phyloP scores from a whole-genome alignment of 371 early-diverging fungal genomes.

The Mortierella sp. region DNA sequence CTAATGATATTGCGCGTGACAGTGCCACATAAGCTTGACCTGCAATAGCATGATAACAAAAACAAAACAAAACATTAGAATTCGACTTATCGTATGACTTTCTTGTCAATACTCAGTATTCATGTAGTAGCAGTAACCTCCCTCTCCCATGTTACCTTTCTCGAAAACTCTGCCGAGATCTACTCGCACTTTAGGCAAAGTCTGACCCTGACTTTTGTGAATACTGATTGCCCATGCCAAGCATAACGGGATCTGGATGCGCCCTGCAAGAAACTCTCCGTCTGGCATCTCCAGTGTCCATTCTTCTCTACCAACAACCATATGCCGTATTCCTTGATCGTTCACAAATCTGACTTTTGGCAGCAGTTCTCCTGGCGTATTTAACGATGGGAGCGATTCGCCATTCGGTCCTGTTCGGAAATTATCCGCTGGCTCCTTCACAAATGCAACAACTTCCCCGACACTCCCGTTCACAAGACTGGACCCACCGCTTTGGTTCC shows the following conservation, averaged over 20 bases:
- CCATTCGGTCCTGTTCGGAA: constrained; percentile 11
- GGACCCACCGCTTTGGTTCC: constrained; percentile 52
- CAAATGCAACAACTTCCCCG: constrained; percentile 61
- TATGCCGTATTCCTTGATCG: constrained; percentile 23
- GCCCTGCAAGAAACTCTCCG: constrained; percentile 24
- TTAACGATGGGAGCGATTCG: constrained; percentile 16
- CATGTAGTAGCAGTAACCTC: no score
- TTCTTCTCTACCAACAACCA: constrained; percentile 40
- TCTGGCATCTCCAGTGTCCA: constrained; percentile 37
- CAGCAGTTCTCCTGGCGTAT: constrained; percentile 25
- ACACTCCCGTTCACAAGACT: constrained; percentile 71
- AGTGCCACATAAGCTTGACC: constrained; percentile 78
- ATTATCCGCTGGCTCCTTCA: constrained; percentile 12
- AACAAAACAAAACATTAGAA: constrained; percentile 5
- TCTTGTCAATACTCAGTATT: no score
- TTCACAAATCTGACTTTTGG: constrained; percentile 39
- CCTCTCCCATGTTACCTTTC: constrained; percentile 19
- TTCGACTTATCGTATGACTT: no score
- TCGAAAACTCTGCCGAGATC: constrained; percentile 52
- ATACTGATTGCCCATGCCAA: constrained; percentile 77
- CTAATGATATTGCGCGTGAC: constrained; percentile 59
- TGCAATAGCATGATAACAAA: constrained; percentile 14
- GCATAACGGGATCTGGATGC: constrained; percentile 67
- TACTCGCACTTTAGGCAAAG: constrained; percentile 44
- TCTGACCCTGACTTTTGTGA: constrained; percentile 72